Evolutionary conservation across 2,329 filamentous ascomycete species (phyloP), one percentile per base, ranked within the genome.

Genomic region (Cordyceps fumosorosea): DNA sequence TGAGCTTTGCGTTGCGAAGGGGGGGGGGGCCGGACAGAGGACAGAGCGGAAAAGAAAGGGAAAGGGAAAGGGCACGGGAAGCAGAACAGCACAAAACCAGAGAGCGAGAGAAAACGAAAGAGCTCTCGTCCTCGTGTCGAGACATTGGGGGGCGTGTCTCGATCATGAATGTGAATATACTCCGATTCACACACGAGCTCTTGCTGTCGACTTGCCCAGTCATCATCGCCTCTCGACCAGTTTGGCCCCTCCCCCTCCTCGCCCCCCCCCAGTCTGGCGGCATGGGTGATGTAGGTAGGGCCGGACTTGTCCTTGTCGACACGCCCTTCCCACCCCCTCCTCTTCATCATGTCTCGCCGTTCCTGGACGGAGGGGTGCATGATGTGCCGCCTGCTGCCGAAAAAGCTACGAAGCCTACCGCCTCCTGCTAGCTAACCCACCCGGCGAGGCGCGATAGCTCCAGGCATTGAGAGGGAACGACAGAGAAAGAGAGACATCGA

Each of bases 311-410:
- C 29, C 29, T 45, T 60, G 29, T 48, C 29, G 50, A 47, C 50
- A 60, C 58, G 22, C 58, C 51, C 34, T 42, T 22, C 44, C n/a
- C 44, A 47, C 44, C 47, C 56, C 56, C 56, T 58, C 51, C 60
- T 62, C 60, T 62, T 62, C 60, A 62, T 16, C 60, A 62, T 60
- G 58, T 60, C 58, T 60, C 58, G 40, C 58, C 45, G 42, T 40
- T 45, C 40, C 58, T 54, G 50, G 58, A 47, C 40, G 58, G 48
- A 26, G 32, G 48, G 45, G 44, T 24, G 26, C 29, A 22, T 51
- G 20, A n/a, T 18, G 40, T 8, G 34, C 48, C 51, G 45, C 54
- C 52, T 57, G 60, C 47, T 45, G 56, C 45, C 34, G 53, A 26
- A 52, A 5, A 37, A 57, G 44, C 44, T 48, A 29, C 22, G 24